Percentiles rank a stretch among this genome's conserved stretches.
Conservation (phyloP, 306 rosid species). For the Gleditsia sinensis region DNA sequence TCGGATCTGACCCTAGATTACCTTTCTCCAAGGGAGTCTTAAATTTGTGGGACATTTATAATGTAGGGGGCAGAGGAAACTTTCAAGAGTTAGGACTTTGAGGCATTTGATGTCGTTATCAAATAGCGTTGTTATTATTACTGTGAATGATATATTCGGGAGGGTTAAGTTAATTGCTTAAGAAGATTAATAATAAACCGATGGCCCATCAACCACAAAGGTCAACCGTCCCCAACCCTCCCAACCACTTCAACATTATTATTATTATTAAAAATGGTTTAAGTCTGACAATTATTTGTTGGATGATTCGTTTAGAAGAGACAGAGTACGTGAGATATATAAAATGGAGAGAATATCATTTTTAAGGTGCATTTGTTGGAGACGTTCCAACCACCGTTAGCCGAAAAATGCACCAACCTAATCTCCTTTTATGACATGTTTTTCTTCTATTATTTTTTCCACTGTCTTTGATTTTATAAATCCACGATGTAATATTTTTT, state of each 20-base stretch:
- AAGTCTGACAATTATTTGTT: not conserved
- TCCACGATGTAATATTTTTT: too few relatives aligned
- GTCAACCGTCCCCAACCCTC: slow-evolving; percentile 31
- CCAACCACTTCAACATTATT: slow-evolving; percentile 31
- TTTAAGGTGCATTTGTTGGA: slow-evolving; percentile 43
- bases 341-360: not conserved
- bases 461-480: too few relatives aligned
- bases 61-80: not conserved
- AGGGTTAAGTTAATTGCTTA: slow-evolving; percentile 35
- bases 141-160: slow-evolving; percentile 1
- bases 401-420: slow-evolving; percentile 33
- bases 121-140: not conserved
- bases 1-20: too few relatives aligned
- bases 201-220: slow-evolving; percentile 30
- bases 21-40: slow-evolving; percentile 11
- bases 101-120: not conserved
- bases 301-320: not conserved
- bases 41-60: not conserved
- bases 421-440: slow-evolving; percentile 18
- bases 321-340: not conserved
- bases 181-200: slow-evolving; percentile 16
- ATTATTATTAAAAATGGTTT: slow-evolving; percentile 15
- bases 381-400: slow-evolving; percentile 52
- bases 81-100: not conserved
- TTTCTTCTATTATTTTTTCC: too few relatives aligned